phyloP scores from a whole-genome alignment of 2,329 filamentous ascomycete species.

The Neofusicoccum laricinum region DNA sequence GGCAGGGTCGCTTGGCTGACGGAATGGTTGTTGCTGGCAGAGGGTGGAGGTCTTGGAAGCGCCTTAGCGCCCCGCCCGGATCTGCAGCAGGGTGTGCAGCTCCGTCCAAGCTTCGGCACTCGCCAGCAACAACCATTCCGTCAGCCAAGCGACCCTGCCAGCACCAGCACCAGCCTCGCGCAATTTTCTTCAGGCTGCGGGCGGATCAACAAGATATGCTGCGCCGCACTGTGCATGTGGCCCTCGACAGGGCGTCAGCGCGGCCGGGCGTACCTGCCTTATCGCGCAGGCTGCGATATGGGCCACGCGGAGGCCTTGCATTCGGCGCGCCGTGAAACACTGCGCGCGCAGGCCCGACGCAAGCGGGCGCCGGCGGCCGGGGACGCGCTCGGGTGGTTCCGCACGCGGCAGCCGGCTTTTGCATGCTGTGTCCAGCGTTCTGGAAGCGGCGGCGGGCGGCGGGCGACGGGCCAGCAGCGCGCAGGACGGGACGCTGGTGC shows the following conservation, averaged over 20 bases:
- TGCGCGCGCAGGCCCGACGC: background rate
- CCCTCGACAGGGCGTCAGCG: too few species aligned
- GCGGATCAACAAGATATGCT: background rate
- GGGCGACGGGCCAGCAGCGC: background rate
- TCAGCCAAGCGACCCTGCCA: background rate
- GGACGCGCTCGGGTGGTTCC: background rate
- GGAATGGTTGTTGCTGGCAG: background rate
- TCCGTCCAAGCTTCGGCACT: background rate
- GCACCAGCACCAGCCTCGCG: background rate
- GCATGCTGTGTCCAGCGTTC: background rate
- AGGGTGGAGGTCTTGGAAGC: background rate
- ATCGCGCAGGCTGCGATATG: background rate
- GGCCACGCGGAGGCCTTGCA: background rate
- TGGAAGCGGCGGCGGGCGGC: background rate
- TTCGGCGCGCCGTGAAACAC: background rate
- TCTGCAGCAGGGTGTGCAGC: background rate
- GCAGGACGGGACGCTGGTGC: too few species aligned
- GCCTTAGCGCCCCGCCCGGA: background rate
- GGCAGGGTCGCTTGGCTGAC: background rate
- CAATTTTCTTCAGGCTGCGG: background rate
- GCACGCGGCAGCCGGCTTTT: background rate
- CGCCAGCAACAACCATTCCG: background rate
- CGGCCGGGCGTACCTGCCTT: slow-evolving; percentile 8
- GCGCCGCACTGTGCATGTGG: too few species aligned
- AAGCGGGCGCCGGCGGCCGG: background rate